Conservation (phyloP, 495 filamentous ascomycete species). For the Haplographium delicatum region DNA sequence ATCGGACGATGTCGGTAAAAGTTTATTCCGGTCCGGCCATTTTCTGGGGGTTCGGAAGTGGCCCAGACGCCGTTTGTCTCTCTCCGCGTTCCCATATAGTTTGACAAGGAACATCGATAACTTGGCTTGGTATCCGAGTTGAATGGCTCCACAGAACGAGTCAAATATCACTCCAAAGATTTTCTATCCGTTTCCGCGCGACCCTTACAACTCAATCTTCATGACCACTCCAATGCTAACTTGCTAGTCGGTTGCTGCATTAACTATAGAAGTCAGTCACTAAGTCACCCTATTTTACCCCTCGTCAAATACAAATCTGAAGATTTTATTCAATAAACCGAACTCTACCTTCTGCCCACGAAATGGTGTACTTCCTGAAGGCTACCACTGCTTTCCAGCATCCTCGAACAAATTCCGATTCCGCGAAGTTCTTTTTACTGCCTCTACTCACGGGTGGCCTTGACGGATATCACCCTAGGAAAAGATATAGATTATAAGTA, state of each 20-base stretch:
- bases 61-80: too few relatives aligned
- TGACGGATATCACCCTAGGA: constrained; percentile 58
- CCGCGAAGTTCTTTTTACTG: constrained; percentile 56
- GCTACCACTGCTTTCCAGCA: constrained; percentile 47
- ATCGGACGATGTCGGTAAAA: constrained; percentile 5
- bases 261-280: neutral
- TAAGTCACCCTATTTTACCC: neutral
- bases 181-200: too few relatives aligned
- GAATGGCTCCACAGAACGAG: too few relatives aligned
- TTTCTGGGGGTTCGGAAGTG: neutral
- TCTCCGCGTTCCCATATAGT: too few relatives aligned
- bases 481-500: constrained; percentile 64
- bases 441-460: constrained; percentile 56
- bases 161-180: too few relatives aligned
- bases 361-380: constrained; percentile 54
- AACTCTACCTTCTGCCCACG: constrained; percentile 41
- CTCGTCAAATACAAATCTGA: neutral
- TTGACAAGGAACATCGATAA: too few relatives aligned
- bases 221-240: neutral
- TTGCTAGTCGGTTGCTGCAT: too few relatives aligned
- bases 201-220: too few relatives aligned
- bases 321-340: constrained; percentile 21
- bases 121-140: too few relatives aligned
- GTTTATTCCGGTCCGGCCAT: constrained; percentile 9
- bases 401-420: constrained; percentile 56